These are phyloP conservation scores for Aristolochia fimbriata DNA, from an alignment of 164 flowering plant species.

Conservation along the genomic window DNA sequence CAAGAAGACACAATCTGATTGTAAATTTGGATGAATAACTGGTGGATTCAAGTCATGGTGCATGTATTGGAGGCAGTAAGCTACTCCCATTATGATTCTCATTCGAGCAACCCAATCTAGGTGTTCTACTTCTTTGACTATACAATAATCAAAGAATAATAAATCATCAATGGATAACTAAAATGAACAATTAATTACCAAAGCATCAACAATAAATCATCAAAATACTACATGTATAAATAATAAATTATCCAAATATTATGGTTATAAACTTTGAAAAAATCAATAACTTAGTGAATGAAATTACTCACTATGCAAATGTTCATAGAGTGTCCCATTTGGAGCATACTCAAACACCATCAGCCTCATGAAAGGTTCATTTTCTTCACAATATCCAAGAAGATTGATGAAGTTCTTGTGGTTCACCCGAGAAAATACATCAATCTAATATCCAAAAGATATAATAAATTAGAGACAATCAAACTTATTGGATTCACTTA, in stretches of 20 bases:
- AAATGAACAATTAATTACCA: too few species aligned
- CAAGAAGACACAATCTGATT: constrained; percentile 36
- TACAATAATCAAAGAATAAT: not conserved
- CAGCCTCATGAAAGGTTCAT: constrained; percentile 74
- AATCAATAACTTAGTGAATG: not conserved
- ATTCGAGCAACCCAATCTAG: constrained; percentile 86
- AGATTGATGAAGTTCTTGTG: constrained; percentile 97
- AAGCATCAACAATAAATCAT: not conserved
- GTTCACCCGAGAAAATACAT: constrained; percentile 66
- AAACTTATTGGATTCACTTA: too few species aligned
- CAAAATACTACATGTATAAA: not conserved
- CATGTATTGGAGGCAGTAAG: constrained; percentile 88
- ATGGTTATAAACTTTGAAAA: too few species aligned
- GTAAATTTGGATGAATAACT: constrained; percentile 41
- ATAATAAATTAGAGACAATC: not conserved
- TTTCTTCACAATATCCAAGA: constrained; percentile 83
- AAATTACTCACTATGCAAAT: constrained; percentile 61
- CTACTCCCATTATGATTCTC: constrained; percentile 81
- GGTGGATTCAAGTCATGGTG: constrained; percentile 86
- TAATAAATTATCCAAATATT: too few species aligned
- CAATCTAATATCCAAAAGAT: constrained; percentile 36
- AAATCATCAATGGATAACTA: too few species aligned
- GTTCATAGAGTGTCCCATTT: constrained; percentile 76
- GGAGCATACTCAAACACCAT: constrained; percentile 98
- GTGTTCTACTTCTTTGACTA: constrained; percentile 80